Base-by-base conservation (phyloP, 257 asterid species). In the Solanum medicagineum region DNA sequence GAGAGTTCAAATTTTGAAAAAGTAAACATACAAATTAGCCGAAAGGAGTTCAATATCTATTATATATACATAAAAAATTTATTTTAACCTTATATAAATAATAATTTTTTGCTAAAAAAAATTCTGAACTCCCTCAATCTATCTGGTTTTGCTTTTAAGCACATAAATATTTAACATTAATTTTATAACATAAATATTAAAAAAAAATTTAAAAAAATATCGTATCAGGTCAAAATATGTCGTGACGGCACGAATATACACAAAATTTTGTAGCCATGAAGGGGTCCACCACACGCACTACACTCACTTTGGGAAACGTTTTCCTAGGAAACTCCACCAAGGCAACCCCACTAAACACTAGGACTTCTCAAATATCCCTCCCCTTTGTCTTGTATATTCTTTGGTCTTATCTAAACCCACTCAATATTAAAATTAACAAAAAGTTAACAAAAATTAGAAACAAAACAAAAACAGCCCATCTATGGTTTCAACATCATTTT, bases 401-500 rank as follows among this genome's bases (percentile, higher is more conserved):
- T 81, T 81, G 56, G 26, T 56, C 63, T 56, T 81, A 81, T 81
- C 66, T 51, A 74, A 24, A 60, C 29, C 1, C 66, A 80, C 29
- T 66, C 19, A 42, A 54, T 49, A 51, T 24, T 53, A 26, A 26
- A 80, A 80, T 80, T 47, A n/a, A 85, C 36, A 84, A 86, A 86
- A 59, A 86, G 65, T 22, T 60, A 54, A 45, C 87, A 81, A 88
- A 57, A 68, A 70, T 87, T 82, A 89, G 81, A 80, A 88, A 85
- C 69, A 84, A 89, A 86, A 87, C 91, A 89, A 90, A 88, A 55
- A 12, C 56, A 77, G 85, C 92, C 92, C 94, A 89, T 90, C 75
- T 79, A 55, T 75, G 14, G n/a, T 17, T 60, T 85, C 8, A 54
- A 54, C 65, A 57, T 84, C 32, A 29, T 73, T 32, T 63, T 85